These are phyloP conservation scores for Dalbergia cochinchinensis DNA, from an alignment of 306 rosid genomes.

Conservation along the genomic window DNA sequence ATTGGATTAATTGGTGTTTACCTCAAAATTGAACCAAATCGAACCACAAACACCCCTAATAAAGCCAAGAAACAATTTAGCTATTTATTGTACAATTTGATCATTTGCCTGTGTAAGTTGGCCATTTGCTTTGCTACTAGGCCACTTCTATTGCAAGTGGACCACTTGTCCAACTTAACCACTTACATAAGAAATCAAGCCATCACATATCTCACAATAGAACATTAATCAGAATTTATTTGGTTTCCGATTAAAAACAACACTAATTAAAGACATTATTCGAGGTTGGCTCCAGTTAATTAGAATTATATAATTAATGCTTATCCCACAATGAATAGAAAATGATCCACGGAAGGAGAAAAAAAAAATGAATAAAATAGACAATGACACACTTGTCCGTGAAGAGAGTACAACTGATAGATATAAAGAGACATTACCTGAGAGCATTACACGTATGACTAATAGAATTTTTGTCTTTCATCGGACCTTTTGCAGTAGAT, in stretches of 20 bases:
- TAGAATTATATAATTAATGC: not conserved
- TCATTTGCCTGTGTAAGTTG: too few species aligned
- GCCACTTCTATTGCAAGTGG: too few species aligned
- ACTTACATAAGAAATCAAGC: too few species aligned
- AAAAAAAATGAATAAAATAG: not conserved
- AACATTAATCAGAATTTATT: not conserved
- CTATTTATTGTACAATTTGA: too few species aligned
- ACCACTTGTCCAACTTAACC: too few species aligned
- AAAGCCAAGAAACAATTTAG: too few species aligned
- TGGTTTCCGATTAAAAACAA: not conserved
- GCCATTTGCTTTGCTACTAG: too few species aligned
- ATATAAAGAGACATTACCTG: conserved; percentile 8
- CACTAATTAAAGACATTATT: not conserved
- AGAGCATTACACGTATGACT: conserved; percentile 3
- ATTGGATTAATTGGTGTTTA: too few species aligned
- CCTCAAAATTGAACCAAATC: too few species aligned
- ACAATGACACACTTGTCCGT: not conserved
- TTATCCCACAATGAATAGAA: not conserved
- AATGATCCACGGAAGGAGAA: not conserved
- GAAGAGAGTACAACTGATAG: not conserved
- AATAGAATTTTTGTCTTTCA: not conserved
- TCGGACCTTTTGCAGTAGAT: not conserved
- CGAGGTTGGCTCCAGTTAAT: not conserved
- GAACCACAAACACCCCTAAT: too few species aligned
- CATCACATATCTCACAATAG: not conserved